These are phyloP conservation scores for Myotisia sp. DNA, from an alignment of 2,329 filamentous ascomycete genomes.

Conservation along the genomic window DNA sequence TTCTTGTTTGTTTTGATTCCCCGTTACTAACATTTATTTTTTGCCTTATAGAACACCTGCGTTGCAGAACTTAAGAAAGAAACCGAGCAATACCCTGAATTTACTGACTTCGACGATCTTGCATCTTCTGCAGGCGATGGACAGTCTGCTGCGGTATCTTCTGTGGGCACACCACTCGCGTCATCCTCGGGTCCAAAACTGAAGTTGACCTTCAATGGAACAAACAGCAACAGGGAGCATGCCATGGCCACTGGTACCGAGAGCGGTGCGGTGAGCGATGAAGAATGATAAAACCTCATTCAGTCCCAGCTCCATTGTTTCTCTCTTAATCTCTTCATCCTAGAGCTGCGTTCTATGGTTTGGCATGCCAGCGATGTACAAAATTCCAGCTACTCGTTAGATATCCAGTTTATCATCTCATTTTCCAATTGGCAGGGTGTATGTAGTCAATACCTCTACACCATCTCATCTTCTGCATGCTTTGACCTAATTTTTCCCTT, in stretches of 20 bases:
- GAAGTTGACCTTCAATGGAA: conserved; percentile 49
- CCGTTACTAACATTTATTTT: conserved; percentile 7
- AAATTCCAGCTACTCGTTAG: too few relatives aligned
- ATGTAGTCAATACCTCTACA: too few relatives aligned
- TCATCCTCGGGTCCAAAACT: conserved; percentile 45
- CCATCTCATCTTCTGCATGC: too few relatives aligned
- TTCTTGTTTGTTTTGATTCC: too few relatives aligned
- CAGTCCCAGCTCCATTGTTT: not conserved
- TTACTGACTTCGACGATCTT: conserved; percentile 42
- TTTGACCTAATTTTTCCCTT: too few relatives aligned
- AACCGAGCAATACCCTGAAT: conserved; percentile 41
- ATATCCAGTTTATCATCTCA: too few relatives aligned
- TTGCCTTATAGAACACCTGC: conserved; percentile 34
- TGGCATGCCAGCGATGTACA: too few relatives aligned
- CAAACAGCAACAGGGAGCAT: conserved; percentile 23
- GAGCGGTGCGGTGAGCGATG: conserved; percentile 21
- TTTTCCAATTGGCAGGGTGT: too few relatives aligned
- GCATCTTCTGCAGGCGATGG: conserved; percentile 37
- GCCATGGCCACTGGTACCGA: conserved; percentile 18
- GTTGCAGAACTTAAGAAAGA: conserved; percentile 40
- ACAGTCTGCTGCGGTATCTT: conserved; percentile 34
- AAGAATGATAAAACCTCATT: conserved; percentile 15
- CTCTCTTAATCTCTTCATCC: not conserved
- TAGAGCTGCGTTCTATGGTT: too few relatives aligned
- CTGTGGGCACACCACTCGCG: conserved; percentile 48